Conservation (phyloP, 352 stramenopile genomes). For the Globisporangium orthogonon region DNA sequence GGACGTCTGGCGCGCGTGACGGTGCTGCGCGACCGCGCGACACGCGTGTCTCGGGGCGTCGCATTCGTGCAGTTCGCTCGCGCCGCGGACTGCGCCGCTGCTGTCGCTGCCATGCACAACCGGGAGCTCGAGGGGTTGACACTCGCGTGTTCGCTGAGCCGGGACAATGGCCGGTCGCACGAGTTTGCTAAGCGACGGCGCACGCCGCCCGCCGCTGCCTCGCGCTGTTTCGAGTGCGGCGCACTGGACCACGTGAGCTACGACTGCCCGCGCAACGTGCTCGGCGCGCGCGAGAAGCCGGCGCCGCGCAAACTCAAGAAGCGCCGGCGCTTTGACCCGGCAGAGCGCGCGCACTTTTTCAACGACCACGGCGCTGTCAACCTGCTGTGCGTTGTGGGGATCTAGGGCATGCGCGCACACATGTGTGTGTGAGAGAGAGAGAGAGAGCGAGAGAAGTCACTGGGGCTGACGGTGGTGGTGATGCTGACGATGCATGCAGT, state of each 20-base stretch:
- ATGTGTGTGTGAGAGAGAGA: no score
- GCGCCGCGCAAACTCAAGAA: constrained; percentile 39
- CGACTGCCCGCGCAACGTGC: constrained; percentile 77
- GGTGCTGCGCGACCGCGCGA: constrained; percentile 71
- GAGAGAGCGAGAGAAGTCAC: no score
- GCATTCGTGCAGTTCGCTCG: constrained; percentile 84
- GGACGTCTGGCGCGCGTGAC: constrained; percentile 71
- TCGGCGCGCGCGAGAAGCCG: constrained; percentile 64
- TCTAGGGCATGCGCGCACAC: background rate
- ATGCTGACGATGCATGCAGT: constrained; percentile 13
- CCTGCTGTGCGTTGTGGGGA: constrained; percentile 42
- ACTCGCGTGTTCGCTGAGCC: constrained; percentile 55
- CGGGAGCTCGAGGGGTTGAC: constrained; percentile 51
- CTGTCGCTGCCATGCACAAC: constrained; percentile 55
- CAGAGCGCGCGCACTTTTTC: constrained; percentile 62
- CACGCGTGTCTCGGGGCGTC: constrained; percentile 64
- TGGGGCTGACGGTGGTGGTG: background rate
- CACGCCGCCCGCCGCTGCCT: constrained; percentile 42
- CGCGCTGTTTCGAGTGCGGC: constrained; percentile 83
- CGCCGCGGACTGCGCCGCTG: constrained; percentile 46
- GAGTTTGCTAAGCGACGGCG: constrained; percentile 75
- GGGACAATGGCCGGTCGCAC: constrained; percentile 70
- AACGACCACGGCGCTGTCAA: constrained; percentile 55
- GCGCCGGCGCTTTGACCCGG: constrained; percentile 52
- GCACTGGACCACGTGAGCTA: constrained; percentile 76